Evolutionary conservation across 805 yeast species (phyloP).

Genomic region (Yamadazyma endophytica): DNA sequence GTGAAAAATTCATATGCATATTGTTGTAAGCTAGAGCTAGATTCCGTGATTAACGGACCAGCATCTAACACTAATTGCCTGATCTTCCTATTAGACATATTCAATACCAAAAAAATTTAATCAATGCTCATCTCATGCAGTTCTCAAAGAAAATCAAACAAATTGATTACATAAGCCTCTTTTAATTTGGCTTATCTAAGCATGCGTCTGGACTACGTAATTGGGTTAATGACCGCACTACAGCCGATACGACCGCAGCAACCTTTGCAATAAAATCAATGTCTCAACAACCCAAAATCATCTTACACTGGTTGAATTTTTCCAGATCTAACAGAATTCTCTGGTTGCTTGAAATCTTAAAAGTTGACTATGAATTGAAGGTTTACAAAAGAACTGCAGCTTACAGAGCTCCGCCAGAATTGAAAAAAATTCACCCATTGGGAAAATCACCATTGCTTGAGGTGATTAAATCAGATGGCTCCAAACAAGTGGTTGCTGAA

Average conservation of each 20-base stretch:
- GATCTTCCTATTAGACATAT: constrained; percentile 22
- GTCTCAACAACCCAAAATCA: constrained; percentile 4
- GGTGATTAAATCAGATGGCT: constrained; percentile 15
- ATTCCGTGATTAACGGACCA: constrained; percentile 86
- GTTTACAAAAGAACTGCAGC: constrained; percentile 20
- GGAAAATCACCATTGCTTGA: constrained; percentile 35
- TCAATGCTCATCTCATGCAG: too few relatives aligned
- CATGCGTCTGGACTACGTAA: too few relatives aligned
- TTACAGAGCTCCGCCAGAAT: constrained; percentile 30
- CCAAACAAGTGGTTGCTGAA: constrained; percentile 41
- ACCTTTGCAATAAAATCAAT: too few relatives aligned
- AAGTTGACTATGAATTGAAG: constrained; percentile 29
- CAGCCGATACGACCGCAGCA: too few relatives aligned
- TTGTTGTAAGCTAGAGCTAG: constrained; percentile 67
- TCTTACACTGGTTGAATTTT: constrained; percentile 20
- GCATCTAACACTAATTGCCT: constrained; percentile 82
- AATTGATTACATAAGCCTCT: too few relatives aligned
- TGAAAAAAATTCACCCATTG: constrained; percentile 28
- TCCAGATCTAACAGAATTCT: constrained; percentile 36
- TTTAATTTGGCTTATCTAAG: too few relatives aligned
- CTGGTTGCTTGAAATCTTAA: constrained; percentile 35
- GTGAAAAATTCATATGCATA: constrained; percentile 74
- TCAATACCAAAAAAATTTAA: too few relatives aligned
- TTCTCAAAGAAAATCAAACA: too few relatives aligned
- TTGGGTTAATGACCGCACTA: too few relatives aligned